Conservation (phyloP, 768 basidiomycete species). For the Tephrocybe sp. region DNA sequence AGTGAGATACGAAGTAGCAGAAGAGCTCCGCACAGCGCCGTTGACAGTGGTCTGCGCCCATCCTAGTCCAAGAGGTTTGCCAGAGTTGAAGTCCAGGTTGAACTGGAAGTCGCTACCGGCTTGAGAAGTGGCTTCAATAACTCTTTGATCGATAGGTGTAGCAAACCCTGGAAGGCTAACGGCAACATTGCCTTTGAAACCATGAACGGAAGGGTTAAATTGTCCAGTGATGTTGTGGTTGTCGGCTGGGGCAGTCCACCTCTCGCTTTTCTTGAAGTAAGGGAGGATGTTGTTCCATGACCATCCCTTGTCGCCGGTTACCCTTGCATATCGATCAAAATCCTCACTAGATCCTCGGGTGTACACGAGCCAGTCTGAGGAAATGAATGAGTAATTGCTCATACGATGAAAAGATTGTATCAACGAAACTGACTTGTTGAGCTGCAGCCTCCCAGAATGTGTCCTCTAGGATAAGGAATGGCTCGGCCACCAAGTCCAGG, state of each 20-base stretch:
- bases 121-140: conserved; percentile 25
- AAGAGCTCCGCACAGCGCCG: conserved; percentile 21
- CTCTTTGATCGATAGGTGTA: conserved; percentile 19
- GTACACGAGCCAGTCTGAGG: conserved; percentile 18
- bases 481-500: conserved; percentile 16
- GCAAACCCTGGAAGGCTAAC: conserved; percentile 23
- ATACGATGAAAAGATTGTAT: not conserved
- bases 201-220: conserved; percentile 28
- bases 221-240: conserved; percentile 28
- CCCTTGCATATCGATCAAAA: conserved; percentile 25
- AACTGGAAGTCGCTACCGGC: conserved; percentile 20
- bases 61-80: conserved; percentile 21
- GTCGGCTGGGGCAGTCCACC: conserved; percentile 23
- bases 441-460: conserved; percentile 24
- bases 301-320: conserved; percentile 29
- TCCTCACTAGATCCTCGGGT: conserved; percentile 29
- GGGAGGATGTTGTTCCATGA: conserved; percentile 25
- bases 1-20: conserved; percentile 25
- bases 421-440: conserved; percentile 18
- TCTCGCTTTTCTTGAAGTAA: conserved; percentile 28
- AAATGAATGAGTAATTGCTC: not conserved
- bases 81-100: conserved; percentile 21
- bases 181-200: conserved; percentile 20
- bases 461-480: conserved; percentile 22
- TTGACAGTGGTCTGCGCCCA: conserved; percentile 23